Base-by-base conservation (phyloP, 2,329 filamentous ascomycete genomes). In the Botrytis aclada region DNA sequence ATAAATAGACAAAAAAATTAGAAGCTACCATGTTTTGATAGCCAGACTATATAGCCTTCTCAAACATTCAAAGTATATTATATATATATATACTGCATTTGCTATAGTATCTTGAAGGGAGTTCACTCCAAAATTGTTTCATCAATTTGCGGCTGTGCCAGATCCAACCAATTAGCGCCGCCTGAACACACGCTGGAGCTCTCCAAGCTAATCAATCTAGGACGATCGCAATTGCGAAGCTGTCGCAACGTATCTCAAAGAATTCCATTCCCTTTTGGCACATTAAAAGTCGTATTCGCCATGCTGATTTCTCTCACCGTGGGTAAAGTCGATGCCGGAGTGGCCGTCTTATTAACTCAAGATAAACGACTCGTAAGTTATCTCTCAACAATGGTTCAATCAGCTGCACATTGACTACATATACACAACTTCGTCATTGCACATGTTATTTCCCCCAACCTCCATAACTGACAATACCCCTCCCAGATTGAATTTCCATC, bases 241-340 rank as follows among this genome's bases (percentile, higher is more conserved):
- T 75, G 74, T 77, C 77, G 76, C 76, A 78, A 77, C 74, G 71
- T 77, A 76, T 72, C 72, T 75, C 29, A 41, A 54, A 39, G 37
- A 63, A 39, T n/a, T n/a, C 12, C 37, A 41, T n/a, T 39, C 34
- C 25, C n/a, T 56, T 56, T 56, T 56, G 51, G 14, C 51, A 56
- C 51, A 64, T 29, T 32, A 34, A 22, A 47, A 47, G 69, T 51
- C 65, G 51, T 71, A 74, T 37, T 70, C 70, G 78, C 73, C n/a
- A 98, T 99, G 96, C 88, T 98, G 81, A 93, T 99, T 84, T 98
- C 96, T 77, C 88, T 99, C 82, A 98, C 95, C 69, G 96, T 99
- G 84, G 96, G 96, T 86, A 99, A 99, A 86, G 96, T 99, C 84
- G 96, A 99, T 84, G 96, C 96, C 80, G 96, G 96, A 84, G 95